Evolutionary conservation across 2,329 filamentous ascomycete species (phyloP).

Genomic region (Scytalidium sp.): DNA sequence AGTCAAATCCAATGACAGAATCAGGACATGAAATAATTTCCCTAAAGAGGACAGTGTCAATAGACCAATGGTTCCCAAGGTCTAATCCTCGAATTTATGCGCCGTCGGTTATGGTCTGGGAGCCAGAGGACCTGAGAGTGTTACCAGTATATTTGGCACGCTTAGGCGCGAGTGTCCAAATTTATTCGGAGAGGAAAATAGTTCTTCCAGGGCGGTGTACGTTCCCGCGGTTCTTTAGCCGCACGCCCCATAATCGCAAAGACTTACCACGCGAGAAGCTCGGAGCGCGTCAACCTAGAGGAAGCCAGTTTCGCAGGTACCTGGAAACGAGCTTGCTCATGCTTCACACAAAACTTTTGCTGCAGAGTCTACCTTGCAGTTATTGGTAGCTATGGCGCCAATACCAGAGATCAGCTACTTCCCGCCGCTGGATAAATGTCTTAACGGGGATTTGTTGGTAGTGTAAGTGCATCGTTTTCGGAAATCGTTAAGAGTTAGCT

Average conservation of each 20-base stretch:
- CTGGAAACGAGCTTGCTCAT: slow-evolving; percentile 16
- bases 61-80: too few species aligned
- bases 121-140: too few species aligned
- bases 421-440: slow-evolving; percentile 79
- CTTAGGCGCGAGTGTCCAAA: too few species aligned
- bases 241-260: neutral
- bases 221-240: neutral
- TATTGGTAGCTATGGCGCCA: slow-evolving; percentile 61
- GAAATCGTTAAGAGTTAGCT: neutral
- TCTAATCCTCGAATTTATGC: too few species aligned
- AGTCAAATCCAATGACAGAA: too few species aligned
- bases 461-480: slow-evolving; percentile 57
- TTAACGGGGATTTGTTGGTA: slow-evolving; percentile 75
- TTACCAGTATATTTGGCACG: too few species aligned
- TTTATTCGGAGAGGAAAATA: too few species aligned
- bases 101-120: too few species aligned
- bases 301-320: slow-evolving; percentile 7
- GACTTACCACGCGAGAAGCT: neutral
- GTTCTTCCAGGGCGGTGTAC: neutral
- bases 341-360: slow-evolving; percentile 21
- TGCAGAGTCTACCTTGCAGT: slow-evolving; percentile 34
- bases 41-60: too few species aligned
- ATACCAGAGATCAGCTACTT: slow-evolving; percentile 71
- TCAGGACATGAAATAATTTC: too few species aligned
- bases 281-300: slow-evolving; percentile 15